A percentile compares a stretch with the other conserved stretches of the same genome.
Conservation (phyloP, 306 rosid species). For the Ormosia semicastrata region DNA sequence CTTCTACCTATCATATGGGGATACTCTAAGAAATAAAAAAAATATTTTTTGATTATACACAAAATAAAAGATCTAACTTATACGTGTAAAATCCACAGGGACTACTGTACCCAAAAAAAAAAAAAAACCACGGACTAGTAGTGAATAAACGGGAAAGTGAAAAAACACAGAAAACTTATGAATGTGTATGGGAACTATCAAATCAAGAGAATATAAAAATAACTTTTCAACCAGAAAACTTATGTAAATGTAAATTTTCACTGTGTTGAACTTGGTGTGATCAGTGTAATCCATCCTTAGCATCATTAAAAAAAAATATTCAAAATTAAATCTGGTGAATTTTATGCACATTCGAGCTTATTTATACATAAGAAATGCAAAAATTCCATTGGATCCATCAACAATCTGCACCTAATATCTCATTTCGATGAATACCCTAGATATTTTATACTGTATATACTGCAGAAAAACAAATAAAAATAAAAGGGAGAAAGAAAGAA, state of each 20-base stretch:
- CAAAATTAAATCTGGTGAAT: conserved; percentile 24
- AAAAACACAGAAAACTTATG: neutral
- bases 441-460: conserved; percentile 19
- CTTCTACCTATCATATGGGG: no score
- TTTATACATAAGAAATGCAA: conserved; percentile 13
- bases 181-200: neutral
- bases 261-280: neutral
- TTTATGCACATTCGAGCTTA: conserved; percentile 19
- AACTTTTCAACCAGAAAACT: neutral
- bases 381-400: conserved; percentile 60
- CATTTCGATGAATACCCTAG: conserved; percentile 35
- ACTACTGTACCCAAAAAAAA: neutral
- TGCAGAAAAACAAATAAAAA: neutral
- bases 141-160: neutral
- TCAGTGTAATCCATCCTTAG: neutral
- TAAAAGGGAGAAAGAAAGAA: neutral
- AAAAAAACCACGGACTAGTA: neutral
- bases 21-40: no score
- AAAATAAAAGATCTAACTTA: neutral
- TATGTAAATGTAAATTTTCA: neutral
- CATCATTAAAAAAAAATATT: neutral
- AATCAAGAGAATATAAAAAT: neutral
- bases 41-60: no score
- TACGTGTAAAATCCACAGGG: neutral
- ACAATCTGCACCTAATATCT: conserved; percentile 32